These are phyloP conservation scores for Trichoderma lentiforme DNA, from an alignment of 2,329 filamentous ascomycete genomes.

Conservation along the genomic window DNA sequence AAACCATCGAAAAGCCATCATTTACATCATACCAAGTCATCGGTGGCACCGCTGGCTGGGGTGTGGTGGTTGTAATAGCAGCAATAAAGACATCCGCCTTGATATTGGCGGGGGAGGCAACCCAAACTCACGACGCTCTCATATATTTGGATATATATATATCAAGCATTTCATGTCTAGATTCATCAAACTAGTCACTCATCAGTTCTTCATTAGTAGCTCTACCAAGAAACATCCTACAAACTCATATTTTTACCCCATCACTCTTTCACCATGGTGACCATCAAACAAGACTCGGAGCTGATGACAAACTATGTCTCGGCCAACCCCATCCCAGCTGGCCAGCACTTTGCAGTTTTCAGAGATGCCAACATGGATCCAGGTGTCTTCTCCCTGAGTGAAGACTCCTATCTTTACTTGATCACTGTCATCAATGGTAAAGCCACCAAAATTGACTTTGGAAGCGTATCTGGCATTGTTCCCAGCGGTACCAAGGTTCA, in stretches of 20 bases:
- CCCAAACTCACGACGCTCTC: not conserved
- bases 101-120: not conserved
- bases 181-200: not conserved
- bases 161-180: not conserved
- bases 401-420: not conserved
- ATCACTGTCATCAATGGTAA: not conserved
- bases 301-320: not conserved
- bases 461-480: not conserved
- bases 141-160: not conserved
- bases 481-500: not conserved
- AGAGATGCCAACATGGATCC: not conserved
- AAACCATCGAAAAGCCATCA: not conserved
- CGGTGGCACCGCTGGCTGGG: not conserved
- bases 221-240: not conserved
- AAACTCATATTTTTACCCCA: not conserved
- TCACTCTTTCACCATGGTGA: not conserved
- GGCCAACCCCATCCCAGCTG: not conserved
- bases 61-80: not conserved
- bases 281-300: not conserved
- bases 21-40: not conserved
- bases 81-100: not conserved
- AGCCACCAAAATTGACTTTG: not conserved
- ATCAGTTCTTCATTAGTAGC: not conserved
- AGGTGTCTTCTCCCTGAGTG: not conserved
- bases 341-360: not conserved